Base-by-base conservation (phyloP, 169 alveolate species). In the Plasmodium gallinaceum region DNA sequence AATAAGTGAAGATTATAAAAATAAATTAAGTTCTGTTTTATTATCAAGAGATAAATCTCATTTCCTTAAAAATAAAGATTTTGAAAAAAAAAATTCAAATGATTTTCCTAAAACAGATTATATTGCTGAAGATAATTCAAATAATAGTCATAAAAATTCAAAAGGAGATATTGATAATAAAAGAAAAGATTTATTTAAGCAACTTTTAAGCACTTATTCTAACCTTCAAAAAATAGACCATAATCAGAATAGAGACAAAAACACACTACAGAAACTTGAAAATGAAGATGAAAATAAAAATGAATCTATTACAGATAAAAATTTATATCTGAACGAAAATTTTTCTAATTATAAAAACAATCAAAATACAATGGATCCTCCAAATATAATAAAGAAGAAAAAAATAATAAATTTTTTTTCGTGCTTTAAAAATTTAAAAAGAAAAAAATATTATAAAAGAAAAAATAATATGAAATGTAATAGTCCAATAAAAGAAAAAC, bases 401-500 rank as follows among this genome's bases (percentile, higher is more conserved):
- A 74, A 51, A 64, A 74, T 5, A 42, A 26, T 43, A 16, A 42
- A 74, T 74, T 74, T 64, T 60, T 74, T 74, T 74, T 74, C 60
- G 8, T 9, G 48, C 60, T 74, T 74, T 74, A 58, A 39, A 42
- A 74, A 74, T 48, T 22, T 74, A 5, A 74, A 74, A 32, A 32
- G 4, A 74, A 74, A 58, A 74, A 74, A 64, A 51, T 51, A 42
- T 24, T 48, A n/a, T 71, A 71, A 71, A 39, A 45, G 83, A 74
- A 74, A 74, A 58, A 60, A 58, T 46, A 37, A 58, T 46, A 37
- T 54, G 52, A 24, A 20, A 14, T 39, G 58, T 12, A n/a, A 72
- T 54, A 54, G 37, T 5, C 61, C 57, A 32, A 58, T 10, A 54
- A 74, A 58, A 74, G 58, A 58, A 62, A 74, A 39, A 39, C 2